These are phyloP conservation scores for Sclerotinia subarctica DNA, from an alignment of 2,329 filamentous ascomycete species.

Conservation along the genomic window DNA sequence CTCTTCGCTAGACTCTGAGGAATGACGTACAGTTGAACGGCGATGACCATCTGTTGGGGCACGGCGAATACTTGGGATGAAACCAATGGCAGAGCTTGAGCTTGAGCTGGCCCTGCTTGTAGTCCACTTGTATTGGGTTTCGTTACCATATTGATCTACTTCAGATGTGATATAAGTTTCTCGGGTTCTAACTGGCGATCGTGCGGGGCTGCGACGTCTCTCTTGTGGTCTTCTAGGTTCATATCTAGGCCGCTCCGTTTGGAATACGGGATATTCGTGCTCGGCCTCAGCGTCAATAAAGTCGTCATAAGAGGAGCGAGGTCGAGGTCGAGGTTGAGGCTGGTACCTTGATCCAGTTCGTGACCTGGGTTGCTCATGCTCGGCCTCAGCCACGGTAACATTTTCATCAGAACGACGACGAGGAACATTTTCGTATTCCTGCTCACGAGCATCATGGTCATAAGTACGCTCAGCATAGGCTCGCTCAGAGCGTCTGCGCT, in stretches of 20 bases:
- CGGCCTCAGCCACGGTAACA: neutral
- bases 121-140: neutral
- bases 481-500: constrained; percentile 5
- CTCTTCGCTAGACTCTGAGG: constrained; percentile 7
- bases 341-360: neutral
- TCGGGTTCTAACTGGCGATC: neutral
- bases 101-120: neutral
- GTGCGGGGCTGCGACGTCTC: neutral
- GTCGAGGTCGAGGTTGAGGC: neutral
- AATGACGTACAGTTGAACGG: neutral
- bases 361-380: neutral
- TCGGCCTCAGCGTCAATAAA: neutral
- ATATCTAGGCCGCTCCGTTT: neutral
- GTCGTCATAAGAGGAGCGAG: neutral
- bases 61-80: neutral
- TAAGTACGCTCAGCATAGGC: neutral
- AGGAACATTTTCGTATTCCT: neutral
- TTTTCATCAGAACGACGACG: neutral
- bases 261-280: neutral
- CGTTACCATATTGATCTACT: constrained; percentile 6
- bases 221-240: neutral
- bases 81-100: neutral
- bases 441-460: neutral
- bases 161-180: constrained; percentile 2
- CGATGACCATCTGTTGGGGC: neutral